Evolutionary conservation across 2,329 filamentous ascomycete genomes (phyloP).

Genomic region (Ilyonectria robusta): DNA sequence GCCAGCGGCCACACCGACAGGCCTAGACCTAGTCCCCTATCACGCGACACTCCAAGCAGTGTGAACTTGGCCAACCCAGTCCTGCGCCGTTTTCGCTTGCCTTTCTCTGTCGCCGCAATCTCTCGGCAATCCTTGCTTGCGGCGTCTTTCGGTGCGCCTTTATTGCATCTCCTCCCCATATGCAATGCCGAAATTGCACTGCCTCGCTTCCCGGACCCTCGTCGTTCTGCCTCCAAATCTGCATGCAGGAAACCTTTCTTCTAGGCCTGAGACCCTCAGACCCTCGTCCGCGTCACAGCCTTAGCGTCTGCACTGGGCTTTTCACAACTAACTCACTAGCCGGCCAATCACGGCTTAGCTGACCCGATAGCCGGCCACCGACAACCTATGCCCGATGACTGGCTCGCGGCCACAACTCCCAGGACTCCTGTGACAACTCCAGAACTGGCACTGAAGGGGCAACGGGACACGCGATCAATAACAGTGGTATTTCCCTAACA

Average conservation of each 20-base stretch:
- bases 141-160: background rate
- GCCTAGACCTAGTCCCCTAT: slow-evolving; percentile 24
- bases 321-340: slow-evolving; percentile 32
- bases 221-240: slow-evolving; percentile 2
- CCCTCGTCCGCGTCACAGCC: background rate
- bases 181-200: slow-evolving; percentile 15
- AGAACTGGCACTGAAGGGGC: background rate
- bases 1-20: slow-evolving; percentile 21
- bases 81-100: slow-evolving; percentile 5
- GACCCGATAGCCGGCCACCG: slow-evolving; percentile 46
- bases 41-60: slow-evolving; percentile 26
- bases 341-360: slow-evolving; percentile 47
- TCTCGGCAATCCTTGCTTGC: background rate
- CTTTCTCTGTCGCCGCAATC: background rate
- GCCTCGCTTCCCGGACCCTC: slow-evolving; percentile 3
- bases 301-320: slow-evolving; percentile 13
- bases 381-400: slow-evolving; percentile 41
- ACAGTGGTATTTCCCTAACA: background rate
- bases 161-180: slow-evolving; percentile 9
- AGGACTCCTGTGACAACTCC: slow-evolving; percentile 34
- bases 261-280: slow-evolving; percentile 4
- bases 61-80: slow-evolving; percentile 1
- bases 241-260: slow-evolving; percentile 1
- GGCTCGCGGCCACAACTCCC: slow-evolving; percentile 32
- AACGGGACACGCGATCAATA: background rate